Evolutionary conservation across 129 eudicot genomes (phyloP).

Genomic region (Silybum marianum): DNA sequence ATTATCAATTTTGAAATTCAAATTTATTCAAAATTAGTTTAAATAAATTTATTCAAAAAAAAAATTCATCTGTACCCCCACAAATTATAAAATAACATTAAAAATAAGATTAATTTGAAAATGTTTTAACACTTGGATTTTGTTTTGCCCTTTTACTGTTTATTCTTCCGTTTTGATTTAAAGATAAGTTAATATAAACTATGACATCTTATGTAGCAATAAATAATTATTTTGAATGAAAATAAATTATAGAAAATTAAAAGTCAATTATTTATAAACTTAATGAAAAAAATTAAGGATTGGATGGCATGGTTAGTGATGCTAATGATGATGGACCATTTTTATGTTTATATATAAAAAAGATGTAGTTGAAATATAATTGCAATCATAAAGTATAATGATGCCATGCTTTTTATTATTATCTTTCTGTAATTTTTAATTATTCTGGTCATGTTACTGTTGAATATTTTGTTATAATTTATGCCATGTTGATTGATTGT

Average conservation of each 20-base stretch:
- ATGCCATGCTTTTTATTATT: slow-evolving; percentile 22
- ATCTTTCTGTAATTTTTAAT: neutral
- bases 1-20: neutral
- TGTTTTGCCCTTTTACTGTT: neutral
- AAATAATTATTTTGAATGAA: slow-evolving; percentile 7
- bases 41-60: too few relatives aligned
- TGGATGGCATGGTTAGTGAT: slow-evolving; percentile 44
- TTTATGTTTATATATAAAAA: slow-evolving; percentile 19
- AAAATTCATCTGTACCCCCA: too few relatives aligned
- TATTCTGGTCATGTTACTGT: slow-evolving; percentile 22
- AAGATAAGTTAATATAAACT: neutral
- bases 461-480: neutral
- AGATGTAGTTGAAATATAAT: slow-evolving; percentile 31
- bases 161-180: neutral
- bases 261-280: slow-evolving; percentile 21
- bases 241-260: slow-evolving; percentile 20
- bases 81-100: neutral
- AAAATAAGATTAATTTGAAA: too few relatives aligned
- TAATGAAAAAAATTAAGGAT: slow-evolving; percentile 14
- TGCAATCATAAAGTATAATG: slow-evolving; percentile 43
- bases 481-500: slow-evolving; percentile 11
- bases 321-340: slow-evolving; percentile 41
- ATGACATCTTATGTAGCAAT: slow-evolving; percentile 18
- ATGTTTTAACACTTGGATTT: neutral
- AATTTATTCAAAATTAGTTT: too few relatives aligned